These are phyloP conservation scores for Dictyophora rubrovolvata DNA, from an alignment of 768 basidiomycete genomes.

Conservation along the genomic window DNA sequence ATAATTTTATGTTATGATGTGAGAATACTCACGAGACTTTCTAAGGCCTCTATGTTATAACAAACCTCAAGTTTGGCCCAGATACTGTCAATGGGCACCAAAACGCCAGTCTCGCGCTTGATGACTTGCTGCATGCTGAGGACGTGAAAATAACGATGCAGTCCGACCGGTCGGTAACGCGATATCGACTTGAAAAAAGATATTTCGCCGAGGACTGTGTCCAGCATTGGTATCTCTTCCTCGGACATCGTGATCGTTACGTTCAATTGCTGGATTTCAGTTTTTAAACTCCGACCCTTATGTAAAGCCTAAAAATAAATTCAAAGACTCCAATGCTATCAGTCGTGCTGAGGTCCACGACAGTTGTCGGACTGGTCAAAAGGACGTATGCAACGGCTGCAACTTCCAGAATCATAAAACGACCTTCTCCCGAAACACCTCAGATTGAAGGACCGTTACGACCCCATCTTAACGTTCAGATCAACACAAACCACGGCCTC, in stretches of 20 bases:
- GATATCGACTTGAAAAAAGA: constrained; percentile 77
- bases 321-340: neutral
- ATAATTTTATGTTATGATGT: constrained; percentile 1
- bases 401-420: neutral
- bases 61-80: constrained; percentile 66
- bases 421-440: neutral
- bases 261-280: neutral
- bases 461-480: constrained; percentile 32
- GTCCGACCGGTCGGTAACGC: constrained; percentile 73
- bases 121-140: constrained; percentile 66
- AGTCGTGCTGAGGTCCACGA: neutral
- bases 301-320: no score
- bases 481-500: constrained; percentile 60
- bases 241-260: neutral
- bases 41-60: constrained; percentile 69
- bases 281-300: neutral
- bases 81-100: constrained; percentile 50
- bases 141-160: constrained; percentile 75
- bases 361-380: neutral
- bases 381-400: neutral
- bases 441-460: constrained; percentile 24
- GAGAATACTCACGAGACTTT: constrained; percentile 46
- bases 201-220: constrained; percentile 73
- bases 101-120: constrained; percentile 54
- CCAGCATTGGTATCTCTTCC: constrained; percentile 35